Evolutionary conservation across 2,329 filamentous ascomycete species (phyloP).

Genomic region (Nothophoma quercina): DNA sequence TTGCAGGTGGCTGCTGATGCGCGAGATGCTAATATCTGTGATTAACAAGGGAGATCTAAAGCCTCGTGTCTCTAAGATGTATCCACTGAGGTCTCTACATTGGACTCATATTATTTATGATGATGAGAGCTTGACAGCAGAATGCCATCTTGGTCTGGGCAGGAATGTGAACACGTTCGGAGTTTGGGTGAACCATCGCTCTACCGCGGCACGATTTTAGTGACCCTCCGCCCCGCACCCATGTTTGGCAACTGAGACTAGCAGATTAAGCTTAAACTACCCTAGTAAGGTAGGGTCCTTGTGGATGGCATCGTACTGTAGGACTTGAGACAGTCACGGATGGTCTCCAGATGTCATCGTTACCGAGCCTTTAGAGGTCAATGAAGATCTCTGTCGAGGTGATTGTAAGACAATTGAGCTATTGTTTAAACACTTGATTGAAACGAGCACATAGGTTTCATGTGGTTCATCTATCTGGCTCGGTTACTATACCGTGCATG

Average conservation of each 20-base stretch:
- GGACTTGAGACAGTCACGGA: too few relatives aligned
- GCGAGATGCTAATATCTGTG: too few relatives aligned
- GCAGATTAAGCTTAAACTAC: conserved; percentile 25
- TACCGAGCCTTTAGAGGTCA: too few relatives aligned
- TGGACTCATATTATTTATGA: too few relatives aligned
- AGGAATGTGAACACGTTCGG: neutral
- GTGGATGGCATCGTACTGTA: too few relatives aligned
- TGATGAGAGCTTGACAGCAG: too few relatives aligned
- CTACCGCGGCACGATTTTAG: conserved; percentile 1
- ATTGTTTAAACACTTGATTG: too few relatives aligned
- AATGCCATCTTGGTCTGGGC: neutral
- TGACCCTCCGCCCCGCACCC: conserved; percentile 28
- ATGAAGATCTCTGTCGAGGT: too few relatives aligned
- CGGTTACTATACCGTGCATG: neutral
- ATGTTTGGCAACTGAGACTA: conserved; percentile 19
- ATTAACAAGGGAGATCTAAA: too few relatives aligned
- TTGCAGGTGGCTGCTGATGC: conserved; percentile 8
- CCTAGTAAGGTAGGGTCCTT: conserved; percentile 3
- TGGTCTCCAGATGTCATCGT: too few relatives aligned
- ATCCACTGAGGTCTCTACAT: too few relatives aligned
- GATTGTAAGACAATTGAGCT: too few relatives aligned
- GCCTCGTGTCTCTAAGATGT: neutral
- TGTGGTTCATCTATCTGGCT: neutral
- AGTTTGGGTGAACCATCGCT: neutral
- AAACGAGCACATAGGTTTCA: neutral